Conservation (phyloP, 495 filamentous ascomycete genomes). For the Penicillium bovifimosum region DNA sequence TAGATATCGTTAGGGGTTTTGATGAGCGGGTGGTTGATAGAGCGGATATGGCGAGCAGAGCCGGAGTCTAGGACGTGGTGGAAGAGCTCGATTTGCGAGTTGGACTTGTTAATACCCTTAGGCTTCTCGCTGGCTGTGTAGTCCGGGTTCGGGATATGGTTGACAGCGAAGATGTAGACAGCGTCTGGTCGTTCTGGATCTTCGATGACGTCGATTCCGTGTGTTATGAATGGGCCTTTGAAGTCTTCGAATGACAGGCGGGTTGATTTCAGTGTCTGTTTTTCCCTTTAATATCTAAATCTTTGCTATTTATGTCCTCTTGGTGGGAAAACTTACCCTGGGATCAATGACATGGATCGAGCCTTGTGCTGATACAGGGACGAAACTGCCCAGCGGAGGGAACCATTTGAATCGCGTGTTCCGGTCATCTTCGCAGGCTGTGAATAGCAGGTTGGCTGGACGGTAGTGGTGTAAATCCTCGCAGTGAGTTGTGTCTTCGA, state of each 20-base stretch:
- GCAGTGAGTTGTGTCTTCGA: conserved; percentile 51
- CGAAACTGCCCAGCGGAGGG: conserved; percentile 42
- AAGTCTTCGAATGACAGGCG: conserved; percentile 49
- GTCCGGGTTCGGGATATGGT: conserved; percentile 48
- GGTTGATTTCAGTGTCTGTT: conserved; percentile 45
- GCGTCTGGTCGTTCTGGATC: conserved; percentile 38
- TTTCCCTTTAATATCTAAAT: too few relatives aligned
- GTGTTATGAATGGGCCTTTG: conserved; percentile 49
- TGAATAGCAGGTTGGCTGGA: conserved; percentile 46
- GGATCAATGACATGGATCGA: conserved; percentile 54
- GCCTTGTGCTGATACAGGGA: conserved; percentile 33
- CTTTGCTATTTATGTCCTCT: too few relatives aligned
- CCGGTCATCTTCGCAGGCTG: conserved; percentile 49
- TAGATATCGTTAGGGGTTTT: conserved; percentile 58
- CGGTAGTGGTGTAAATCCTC: conserved; percentile 57
- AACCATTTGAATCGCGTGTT: conserved; percentile 51
- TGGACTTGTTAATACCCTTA: conserved; percentile 27
- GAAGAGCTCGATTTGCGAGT: conserved; percentile 56
- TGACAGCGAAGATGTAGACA: conserved; percentile 58
- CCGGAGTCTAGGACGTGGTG: conserved; percentile 40
- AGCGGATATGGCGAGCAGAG: conserved; percentile 39
- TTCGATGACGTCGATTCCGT: conserved; percentile 54
- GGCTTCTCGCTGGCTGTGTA: conserved; percentile 18
- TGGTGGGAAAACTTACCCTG: conserved; percentile 28
- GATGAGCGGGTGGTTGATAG: conserved; percentile 40